Base-by-base conservation (phyloP, 129 eudicot species). In the Tagetes patula region DNA sequence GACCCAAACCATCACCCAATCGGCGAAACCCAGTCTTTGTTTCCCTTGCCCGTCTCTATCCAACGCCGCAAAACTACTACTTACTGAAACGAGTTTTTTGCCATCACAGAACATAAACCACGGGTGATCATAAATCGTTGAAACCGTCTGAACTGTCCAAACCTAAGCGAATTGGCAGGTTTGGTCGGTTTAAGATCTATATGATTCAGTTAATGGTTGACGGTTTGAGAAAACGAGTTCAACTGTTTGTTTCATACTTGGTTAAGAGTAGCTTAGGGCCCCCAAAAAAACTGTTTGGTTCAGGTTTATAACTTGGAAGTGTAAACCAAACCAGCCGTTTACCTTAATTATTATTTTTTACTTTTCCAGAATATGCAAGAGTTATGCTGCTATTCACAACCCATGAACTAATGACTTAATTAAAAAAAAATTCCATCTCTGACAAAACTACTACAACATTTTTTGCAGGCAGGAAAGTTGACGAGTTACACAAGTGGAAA, bases 401-500 rank as follows among this genome's bases (percentile, higher is more conserved):
- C 32, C 8, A 14, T 5, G 9, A 5, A 53, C 31, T 20, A 14
- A 53, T 1, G 8, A 5, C 1, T 20, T 5, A 14, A 14, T 53
- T 53, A n/a, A n/a, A 5, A 13, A 13, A n/a, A 4, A 1, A 6
- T 1, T 13, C n/a, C 30, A 3, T 9, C 13, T 0, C 41, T 5
- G 14, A 39, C 13, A 33, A 60, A 61, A 10, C 37, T 20, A 10
- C 20, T 34, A 11, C 52, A 33, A 59, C 34, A 31, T 39, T 52
- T 67, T 33, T 33, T 69, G 82, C 87, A 91, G 97, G 89, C 88
- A 20, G 97, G 97, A 54, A 88, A 83, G 81, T 69, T 91, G 76
- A 91, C 97, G 47, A 91, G 97, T 60, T 86, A 79, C 71, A 81
- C 93, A 1, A 61, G 49, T 53, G 90, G 90, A 75, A 83, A 75